A percentile compares a stretch with the other conserved stretches of the same genome.
Evolutionary conservation across 2,329 filamentous ascomycete genomes (phyloP).

Genomic region (Scolecobasidium constrictum): DNA sequence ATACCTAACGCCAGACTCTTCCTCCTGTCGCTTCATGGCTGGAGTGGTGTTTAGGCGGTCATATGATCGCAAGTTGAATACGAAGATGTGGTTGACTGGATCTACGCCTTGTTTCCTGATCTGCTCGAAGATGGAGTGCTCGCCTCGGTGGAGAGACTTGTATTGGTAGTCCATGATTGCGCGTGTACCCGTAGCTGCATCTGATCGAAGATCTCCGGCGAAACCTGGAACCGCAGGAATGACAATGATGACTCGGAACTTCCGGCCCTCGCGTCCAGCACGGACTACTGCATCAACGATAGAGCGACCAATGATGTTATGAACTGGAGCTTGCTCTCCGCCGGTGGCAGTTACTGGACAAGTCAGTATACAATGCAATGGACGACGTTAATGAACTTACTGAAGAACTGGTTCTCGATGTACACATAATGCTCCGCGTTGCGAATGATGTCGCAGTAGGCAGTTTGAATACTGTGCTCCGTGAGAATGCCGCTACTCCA

Average conservation of each 20-base stretch:
- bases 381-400: conserved; percentile 25
- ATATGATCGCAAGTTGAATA: conserved; percentile 90
- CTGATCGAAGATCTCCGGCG: conserved; percentile 75
- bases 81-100: conserved; percentile 68
- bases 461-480: conserved; percentile 80
- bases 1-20: conserved; percentile 73
- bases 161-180: conserved; percentile 99
- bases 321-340: conserved; percentile 72
- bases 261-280: conserved; percentile 70
- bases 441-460: conserved; percentile 73
- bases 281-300: conserved; percentile 85
- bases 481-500: conserved; percentile 87
- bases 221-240: conserved; percentile 92
- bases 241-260: conserved; percentile 81
- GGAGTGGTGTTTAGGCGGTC: conserved; percentile 82
- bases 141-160: conserved; percentile 85
- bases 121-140: conserved; percentile 80
- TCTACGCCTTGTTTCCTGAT: conserved; percentile 65
- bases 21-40: conserved; percentile 61
- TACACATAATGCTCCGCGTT: conserved; percentile 90
- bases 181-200: conserved; percentile 68
- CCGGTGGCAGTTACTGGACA: conserved; percentile 72
- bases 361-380: conserved; percentile 14
- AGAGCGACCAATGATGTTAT: conserved; percentile 76
- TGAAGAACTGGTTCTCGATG: conserved; percentile 99